phyloP scores from a whole-genome alignment of 176 grass and related monocot species.

The Melocanna baccifera region DNA sequence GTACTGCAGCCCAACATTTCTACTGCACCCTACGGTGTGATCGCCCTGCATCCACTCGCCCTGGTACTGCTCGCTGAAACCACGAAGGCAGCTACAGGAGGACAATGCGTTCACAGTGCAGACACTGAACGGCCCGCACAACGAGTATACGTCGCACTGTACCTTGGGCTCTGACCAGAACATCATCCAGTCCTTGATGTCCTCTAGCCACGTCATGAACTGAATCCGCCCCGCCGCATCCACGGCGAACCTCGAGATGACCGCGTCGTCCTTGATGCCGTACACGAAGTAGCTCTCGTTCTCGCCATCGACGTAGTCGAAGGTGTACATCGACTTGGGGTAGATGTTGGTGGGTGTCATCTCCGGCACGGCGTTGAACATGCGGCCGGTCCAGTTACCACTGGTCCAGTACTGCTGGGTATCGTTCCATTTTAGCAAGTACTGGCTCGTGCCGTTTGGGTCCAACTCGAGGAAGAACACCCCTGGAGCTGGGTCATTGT shows the following conservation, averaged over 20 bases:
- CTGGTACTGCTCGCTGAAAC: slow-evolving; percentile 1
- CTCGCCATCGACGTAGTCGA: slow-evolving; percentile 32
- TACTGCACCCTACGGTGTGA: slow-evolving; percentile 26
- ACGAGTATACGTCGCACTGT: slow-evolving; percentile 43
- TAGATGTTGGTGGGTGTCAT: too few relatives aligned
- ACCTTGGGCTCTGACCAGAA: slow-evolving; percentile 45
- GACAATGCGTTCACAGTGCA: slow-evolving; percentile 35
- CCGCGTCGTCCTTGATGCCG: slow-evolving; percentile 28
- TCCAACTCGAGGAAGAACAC: slow-evolving; percentile 48
- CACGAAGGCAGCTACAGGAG: slow-evolving; percentile 39
- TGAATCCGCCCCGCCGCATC: slow-evolving; percentile 39
- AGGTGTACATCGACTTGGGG: slow-evolving; percentile 37
- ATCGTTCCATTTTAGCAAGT: slow-evolving; percentile 45
- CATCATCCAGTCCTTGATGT: not conserved
- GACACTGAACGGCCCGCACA: slow-evolving; percentile 38
- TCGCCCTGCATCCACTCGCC: slow-evolving; percentile 29
- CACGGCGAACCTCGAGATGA: slow-evolving; percentile 27
- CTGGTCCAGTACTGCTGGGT: slow-evolving; percentile 47
- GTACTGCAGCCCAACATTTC: slow-evolving; percentile 33
- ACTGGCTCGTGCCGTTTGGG: slow-evolving; percentile 42
- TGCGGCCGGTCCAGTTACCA: slow-evolving; percentile 46
- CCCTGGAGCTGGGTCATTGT: slow-evolving; percentile 36
- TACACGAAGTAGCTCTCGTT: slow-evolving; percentile 52
- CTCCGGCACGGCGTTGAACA: slow-evolving; percentile 54
- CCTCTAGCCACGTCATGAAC: slow-evolving; percentile 40